phyloP scores from a whole-genome alignment of 495 filamentous ascomycete genomes.

The Emericellopsis terricola region DNA sequence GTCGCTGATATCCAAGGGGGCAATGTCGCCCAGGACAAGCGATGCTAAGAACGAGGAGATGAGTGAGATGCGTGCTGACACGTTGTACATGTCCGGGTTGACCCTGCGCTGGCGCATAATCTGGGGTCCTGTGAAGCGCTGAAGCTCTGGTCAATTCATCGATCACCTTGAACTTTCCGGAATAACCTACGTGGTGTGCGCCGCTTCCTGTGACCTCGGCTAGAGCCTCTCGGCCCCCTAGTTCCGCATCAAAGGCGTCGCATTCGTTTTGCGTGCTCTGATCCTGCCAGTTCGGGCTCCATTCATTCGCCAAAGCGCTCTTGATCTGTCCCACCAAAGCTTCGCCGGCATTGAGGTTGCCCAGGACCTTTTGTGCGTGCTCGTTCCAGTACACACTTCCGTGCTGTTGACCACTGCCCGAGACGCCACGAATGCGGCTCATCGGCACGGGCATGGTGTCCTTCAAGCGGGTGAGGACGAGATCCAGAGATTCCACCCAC shows the following conservation, averaged over 20 bases:
- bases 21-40: slow-evolving; percentile 67
- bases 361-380: slow-evolving; percentile 48
- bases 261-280: slow-evolving; percentile 84
- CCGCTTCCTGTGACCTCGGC: slow-evolving; percentile 74
- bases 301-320: slow-evolving; percentile 58
- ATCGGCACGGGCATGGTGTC: slow-evolving; percentile 50
- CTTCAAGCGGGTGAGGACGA: slow-evolving; percentile 56
- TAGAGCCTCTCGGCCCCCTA: slow-evolving; percentile 46
- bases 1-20: slow-evolving; percentile 85
- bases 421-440: slow-evolving; percentile 58
- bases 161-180: slow-evolving; percentile 1
- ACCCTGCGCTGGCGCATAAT: slow-evolving; percentile 73
- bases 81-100: slow-evolving; percentile 60
- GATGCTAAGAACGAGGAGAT: slow-evolving; percentile 93
- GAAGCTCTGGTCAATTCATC: slow-evolving; percentile 9
- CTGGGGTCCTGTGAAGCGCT: slow-evolving; percentile 97
- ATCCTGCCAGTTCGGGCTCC: slow-evolving; percentile 95
- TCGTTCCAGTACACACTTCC: slow-evolving; percentile 82
- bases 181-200: slow-evolving; percentile 66
- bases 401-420: slow-evolving; percentile 90
- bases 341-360: slow-evolving; percentile 36
- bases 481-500: slow-evolving; percentile 85
- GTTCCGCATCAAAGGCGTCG: slow-evolving; percentile 59
- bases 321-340: slow-evolving; percentile 50
- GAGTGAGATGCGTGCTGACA: slow-evolving; percentile 72